Evolutionary conservation across 768 basidiomycete genomes (phyloP).

Genomic region (Chalciporus piperatus): DNA sequence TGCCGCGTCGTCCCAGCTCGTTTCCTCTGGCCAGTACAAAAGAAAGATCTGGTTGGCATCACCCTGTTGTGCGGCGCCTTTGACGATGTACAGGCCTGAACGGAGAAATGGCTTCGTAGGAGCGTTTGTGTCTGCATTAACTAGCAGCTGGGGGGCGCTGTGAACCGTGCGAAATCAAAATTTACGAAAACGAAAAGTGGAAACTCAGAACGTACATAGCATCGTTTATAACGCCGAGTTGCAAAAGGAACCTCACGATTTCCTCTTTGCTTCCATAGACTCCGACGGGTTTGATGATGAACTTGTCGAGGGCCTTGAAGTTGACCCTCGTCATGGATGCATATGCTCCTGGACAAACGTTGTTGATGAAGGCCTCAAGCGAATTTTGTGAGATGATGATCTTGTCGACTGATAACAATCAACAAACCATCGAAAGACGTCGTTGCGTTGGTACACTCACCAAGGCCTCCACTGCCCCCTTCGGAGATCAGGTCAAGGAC

Average conservation of each 20-base stretch:
- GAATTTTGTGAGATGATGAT: conserved; percentile 57
- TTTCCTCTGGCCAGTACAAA: conserved; percentile 61
- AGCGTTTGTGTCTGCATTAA: not conserved
- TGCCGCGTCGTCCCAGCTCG: conserved; percentile 55
- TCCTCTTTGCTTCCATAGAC: conserved; percentile 55
- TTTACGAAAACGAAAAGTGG: not conserved
- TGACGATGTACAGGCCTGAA: conserved; percentile 48
- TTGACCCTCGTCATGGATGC: conserved; percentile 53
- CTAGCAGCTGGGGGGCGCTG: conserved; percentile 7
- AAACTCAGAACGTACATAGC: conserved; percentile 31
- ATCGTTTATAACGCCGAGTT: conserved; percentile 36
- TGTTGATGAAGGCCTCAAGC: conserved; percentile 47
- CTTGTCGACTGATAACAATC: conserved; percentile 48
- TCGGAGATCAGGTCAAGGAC: conserved; percentile 55
- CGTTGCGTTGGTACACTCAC: conserved; percentile 26
- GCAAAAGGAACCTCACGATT: conserved; percentile 44
- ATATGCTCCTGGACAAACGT: conserved; percentile 50
- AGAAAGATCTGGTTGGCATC: conserved; percentile 38
- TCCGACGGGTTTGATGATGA: conserved; percentile 49
- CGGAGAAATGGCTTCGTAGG: conserved; percentile 31
- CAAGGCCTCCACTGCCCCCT: conserved; percentile 48
- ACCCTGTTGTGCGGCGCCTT: conserved; percentile 1
- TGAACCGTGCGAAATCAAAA: not conserved
- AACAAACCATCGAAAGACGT: not conserved
- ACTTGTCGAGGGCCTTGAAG: conserved; percentile 49